These are phyloP conservation scores for Flaveria ramosissima DNA, from an alignment of 129 eudicot genomes.

Conservation along the genomic window DNA sequence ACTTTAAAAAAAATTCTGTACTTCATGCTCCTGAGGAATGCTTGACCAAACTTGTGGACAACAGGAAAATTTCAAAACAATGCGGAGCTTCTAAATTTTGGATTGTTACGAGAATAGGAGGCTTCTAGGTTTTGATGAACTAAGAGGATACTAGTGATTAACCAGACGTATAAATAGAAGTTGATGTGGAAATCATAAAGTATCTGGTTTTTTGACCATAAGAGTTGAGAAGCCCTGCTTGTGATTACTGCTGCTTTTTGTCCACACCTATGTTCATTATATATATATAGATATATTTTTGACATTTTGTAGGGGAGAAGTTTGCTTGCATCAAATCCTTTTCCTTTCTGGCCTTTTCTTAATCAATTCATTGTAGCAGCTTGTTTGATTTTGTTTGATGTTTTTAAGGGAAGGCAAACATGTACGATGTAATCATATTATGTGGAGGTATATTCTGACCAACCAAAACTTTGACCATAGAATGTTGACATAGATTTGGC, in stretches of 20 bases:
- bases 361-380: background rate
- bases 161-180: conserved; percentile 16
- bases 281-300: background rate
- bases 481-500: no score
- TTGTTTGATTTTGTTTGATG: background rate
- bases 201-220: conserved; percentile 30
- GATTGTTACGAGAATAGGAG: conserved; percentile 31
- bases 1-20: background rate
- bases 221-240: conserved; percentile 17
- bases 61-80: background rate
- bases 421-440: background rate
- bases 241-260: background rate
- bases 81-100: conserved; percentile 58
- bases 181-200: conserved; percentile 1
- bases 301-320: no score
- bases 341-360: background rate
- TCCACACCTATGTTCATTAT: background rate
- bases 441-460: no score
- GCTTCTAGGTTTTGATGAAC: background rate
- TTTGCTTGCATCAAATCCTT: background rate
- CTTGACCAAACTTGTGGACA: no score
- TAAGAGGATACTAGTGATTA: background rate
- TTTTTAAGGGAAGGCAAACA: background rate
- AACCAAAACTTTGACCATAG: no score
- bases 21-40: conserved; percentile 24